Evolutionary conservation across 805 yeast genomes (phyloP), one percentile per base, ranked within the genome.

Genomic region (Saccharomycopsis schoenii): DNA sequence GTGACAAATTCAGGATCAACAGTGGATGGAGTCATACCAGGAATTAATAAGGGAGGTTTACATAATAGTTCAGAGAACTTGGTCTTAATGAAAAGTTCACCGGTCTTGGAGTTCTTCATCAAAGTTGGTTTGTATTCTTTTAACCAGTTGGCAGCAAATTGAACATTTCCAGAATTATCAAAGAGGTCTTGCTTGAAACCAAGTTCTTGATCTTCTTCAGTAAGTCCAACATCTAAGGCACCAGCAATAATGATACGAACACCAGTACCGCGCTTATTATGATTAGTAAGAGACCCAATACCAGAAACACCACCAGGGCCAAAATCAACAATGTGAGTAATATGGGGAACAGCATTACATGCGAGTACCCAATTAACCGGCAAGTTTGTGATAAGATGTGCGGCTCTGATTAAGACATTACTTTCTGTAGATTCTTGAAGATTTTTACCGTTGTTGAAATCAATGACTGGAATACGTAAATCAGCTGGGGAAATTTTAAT

Each of bases 291-390:
- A 64, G 88, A 88, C 76, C 99, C 99, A 67, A 94, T 80, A 69
- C 99, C 99, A 55, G 97, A 89, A 43, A 89, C 85, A 68, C 98
- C 98, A 76, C 99, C 99, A 64, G 99, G 99, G 72, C 99, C 99
- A 69, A 94, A 94, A 76, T 94, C 99, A 65, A 94, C 74, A 68
- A 94, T 83, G 73, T 94, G 99, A 56, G 97, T 88, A 11, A 17
- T 47, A 34, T 94, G 82, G 56, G 81, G 73, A 5, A 57, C 29
- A 25, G 57, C 36, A 66, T 82, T 72, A 42, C 97, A 92, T 37
- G 98, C 96, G 36, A 68, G 67, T 77, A 94, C 98, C 99, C 99
- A 94, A 76, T 89, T 81, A 66, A 94, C 99, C 54, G 96, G 90
- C 70, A 89, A 81, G 70, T 84, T 85, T 59, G 94, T 89, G 73